Evolutionary conservation across 2,329 filamentous ascomycete genomes (phyloP).

Genomic region (Thielaviopsis musarum): DNA sequence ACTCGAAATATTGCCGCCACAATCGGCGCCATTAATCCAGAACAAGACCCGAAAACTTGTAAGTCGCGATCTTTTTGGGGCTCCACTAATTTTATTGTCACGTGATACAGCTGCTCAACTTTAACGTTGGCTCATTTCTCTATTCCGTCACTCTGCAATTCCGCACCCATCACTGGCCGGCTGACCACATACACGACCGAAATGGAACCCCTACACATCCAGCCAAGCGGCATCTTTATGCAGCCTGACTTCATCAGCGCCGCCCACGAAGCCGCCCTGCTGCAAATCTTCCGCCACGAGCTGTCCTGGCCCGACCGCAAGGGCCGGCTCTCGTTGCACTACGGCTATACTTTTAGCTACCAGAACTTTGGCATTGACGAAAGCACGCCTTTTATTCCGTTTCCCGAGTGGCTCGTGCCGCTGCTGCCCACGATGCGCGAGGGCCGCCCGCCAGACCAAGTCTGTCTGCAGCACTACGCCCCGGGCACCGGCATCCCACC

Average conservation of each 20-base stretch:
- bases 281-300: conserved; percentile 27
- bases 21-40: neutral
- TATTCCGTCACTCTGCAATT: neutral
- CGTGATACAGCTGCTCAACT: neutral
- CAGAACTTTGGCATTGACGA: conserved; percentile 39
- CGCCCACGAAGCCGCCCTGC: conserved; percentile 27
- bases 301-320: conserved; percentile 29
- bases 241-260: conserved; percentile 29
- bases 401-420: conserved; percentile 33
- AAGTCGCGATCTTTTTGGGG: neutral
- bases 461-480: conserved; percentile 43
- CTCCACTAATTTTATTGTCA: neutral
- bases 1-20: neutral
- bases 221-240: conserved; percentile 25
- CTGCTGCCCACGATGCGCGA: conserved; percentile 28
- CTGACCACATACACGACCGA: no score
- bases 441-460: conserved; percentile 33
- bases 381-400: conserved; percentile 30
- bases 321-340: conserved; percentile 32
- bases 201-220: conserved; percentile 16
- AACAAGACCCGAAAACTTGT: neutral
- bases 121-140: neutral
- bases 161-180: no score
- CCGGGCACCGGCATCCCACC: conserved; percentile 43
- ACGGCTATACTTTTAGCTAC: conserved; percentile 40